Percentiles rank a stretch among this genome's conserved stretches.
phyloP scores from a whole-genome alignment of 495 filamentous ascomycete genomes.

The Delitschia confertaspora region DNA sequence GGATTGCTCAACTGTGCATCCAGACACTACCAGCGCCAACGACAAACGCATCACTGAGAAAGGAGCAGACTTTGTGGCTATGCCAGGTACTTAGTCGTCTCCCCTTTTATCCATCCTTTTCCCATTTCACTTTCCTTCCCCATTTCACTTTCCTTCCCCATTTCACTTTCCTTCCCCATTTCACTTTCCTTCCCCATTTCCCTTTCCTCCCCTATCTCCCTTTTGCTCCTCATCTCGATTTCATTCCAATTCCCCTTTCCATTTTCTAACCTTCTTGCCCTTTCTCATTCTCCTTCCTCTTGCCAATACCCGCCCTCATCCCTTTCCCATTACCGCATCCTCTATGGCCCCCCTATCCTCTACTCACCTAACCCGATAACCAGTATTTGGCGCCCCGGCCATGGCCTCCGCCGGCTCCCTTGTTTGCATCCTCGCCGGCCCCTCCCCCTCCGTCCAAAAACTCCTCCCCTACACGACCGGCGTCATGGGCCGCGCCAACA shows the following conservation, averaged over 20 bases:
- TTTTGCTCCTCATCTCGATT: neutral
- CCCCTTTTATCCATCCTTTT: conserved; percentile 4
- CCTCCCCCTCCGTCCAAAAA: conserved; percentile 48
- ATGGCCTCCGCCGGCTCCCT: conserved; percentile 69
- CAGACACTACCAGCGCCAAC: conserved; percentile 62
- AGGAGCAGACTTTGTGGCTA: conserved; percentile 67
- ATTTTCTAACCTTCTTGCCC: conserved; percentile 4
- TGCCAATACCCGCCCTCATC: too few species aligned
- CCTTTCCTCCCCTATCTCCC: conserved; percentile 7
- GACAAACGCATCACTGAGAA: conserved; percentile 46
- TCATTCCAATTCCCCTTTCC: too few species aligned
- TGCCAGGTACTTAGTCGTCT: conserved; percentile 51
- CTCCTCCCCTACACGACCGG: conserved; percentile 68
- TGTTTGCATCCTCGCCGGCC: conserved; percentile 68
- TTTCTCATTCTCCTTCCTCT: neutral
- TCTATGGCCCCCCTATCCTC: too few species aligned
- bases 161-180: too few species aligned
- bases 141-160: too few species aligned
- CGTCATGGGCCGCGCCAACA: conserved; percentile 61
- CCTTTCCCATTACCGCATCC: too few species aligned
- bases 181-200: too few species aligned
- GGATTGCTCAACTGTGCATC: conserved; percentile 83
- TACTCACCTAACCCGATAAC: conserved; percentile 8
- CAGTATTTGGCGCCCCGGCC: conserved; percentile 71
- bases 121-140: neutral